A percentile compares a stretch with the other conserved stretches of the same genome.
Evolutionary conservation across 352 stramenopile species (phyloP).

Genomic region (Phytophthora sojae): DNA sequence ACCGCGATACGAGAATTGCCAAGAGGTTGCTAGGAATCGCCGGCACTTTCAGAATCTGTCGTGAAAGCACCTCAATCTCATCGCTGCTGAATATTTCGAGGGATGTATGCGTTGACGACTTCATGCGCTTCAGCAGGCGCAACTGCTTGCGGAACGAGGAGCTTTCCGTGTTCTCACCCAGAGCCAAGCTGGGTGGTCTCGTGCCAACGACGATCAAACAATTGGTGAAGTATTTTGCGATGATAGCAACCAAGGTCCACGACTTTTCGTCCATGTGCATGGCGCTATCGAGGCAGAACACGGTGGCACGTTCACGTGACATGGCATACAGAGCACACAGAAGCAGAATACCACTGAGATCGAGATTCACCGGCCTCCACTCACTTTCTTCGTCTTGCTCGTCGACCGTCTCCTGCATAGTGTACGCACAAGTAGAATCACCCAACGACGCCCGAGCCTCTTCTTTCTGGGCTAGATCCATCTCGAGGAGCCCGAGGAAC

Average conservation of each 20-base stretch:
- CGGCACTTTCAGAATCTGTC: conserved; percentile 70
- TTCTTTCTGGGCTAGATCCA: conserved; percentile 58
- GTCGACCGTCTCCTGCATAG: conserved; percentile 12
- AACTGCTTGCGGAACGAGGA: conserved; percentile 81
- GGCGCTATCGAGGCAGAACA: conserved; percentile 87
- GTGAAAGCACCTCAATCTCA: conserved; percentile 70
- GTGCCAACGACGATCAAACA: conserved; percentile 80
- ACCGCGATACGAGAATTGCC: conserved; percentile 73
- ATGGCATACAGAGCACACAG: conserved; percentile 83
- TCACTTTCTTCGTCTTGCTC: conserved; percentile 55
- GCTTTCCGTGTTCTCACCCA: conserved; percentile 78
- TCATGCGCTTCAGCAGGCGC: conserved; percentile 74
- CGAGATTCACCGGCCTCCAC: conserved; percentile 69
- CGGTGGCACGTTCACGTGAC: conserved; percentile 65
- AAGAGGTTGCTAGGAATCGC: conserved; percentile 67
- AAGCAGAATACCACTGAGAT: conserved; percentile 79
- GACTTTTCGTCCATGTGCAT: conserved; percentile 92
- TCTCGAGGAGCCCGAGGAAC: conserved; percentile 73
- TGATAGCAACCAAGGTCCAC: conserved; percentile 81
- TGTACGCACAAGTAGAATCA: conserved; percentile 8
- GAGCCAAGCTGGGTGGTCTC: conserved; percentile 66
- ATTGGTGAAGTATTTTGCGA: conserved; percentile 90
- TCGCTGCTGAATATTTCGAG: conserved; percentile 65
- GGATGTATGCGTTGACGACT: conserved; percentile 49
- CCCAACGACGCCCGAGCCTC: conserved; percentile 23